Evolutionary conservation across 208 protist species (phyloP).

Genomic region (Leishmania braziliensis): DNA sequence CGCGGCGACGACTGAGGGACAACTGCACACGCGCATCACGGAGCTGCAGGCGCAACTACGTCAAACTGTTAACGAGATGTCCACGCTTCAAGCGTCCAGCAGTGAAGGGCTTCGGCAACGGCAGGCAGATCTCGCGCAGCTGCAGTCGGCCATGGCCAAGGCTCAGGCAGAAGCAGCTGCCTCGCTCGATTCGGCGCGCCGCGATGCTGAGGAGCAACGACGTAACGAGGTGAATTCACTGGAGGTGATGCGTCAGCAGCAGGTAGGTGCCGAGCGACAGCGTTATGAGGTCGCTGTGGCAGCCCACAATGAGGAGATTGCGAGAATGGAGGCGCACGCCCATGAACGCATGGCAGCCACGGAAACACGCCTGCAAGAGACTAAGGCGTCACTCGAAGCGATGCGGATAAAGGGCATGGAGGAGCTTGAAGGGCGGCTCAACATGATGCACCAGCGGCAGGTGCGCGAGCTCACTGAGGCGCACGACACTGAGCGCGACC

Average conservation of each 20-base stretch:
- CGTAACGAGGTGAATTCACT: constrained; percentile 18
- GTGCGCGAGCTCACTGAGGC: constrained; percentile 15
- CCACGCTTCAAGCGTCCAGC: constrained; percentile 19
- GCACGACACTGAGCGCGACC: constrained; percentile 20
- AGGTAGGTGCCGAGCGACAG: constrained; percentile 26
- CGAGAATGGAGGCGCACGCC: constrained; percentile 15
- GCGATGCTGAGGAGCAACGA: constrained; percentile 16
- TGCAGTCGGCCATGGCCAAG: constrained; percentile 23
- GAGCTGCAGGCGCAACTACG: constrained; percentile 29
- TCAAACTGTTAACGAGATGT: constrained; percentile 11
- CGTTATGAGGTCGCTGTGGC: constrained; percentile 29
- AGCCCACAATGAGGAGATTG: constrained; percentile 25
- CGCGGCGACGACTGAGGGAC: constrained; percentile 15
- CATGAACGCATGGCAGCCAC: constrained; percentile 13
- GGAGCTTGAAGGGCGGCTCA: constrained; percentile 16
- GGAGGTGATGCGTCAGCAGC: constrained; percentile 21
- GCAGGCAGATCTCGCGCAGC: constrained; percentile 16
- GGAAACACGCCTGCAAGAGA: constrained; percentile 15
- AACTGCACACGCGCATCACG: constrained; percentile 26
- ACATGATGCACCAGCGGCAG: constrained; percentile 30
- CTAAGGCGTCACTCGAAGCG: constrained; percentile 24
- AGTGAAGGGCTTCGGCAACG: constrained; percentile 14
- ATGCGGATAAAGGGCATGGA: constrained; percentile 22
- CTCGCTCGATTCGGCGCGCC: constrained; percentile 17
- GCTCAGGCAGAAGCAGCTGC: constrained; percentile 23